Conservation (phyloP, 2,329 filamentous ascomycete species). For the Pezicula neosporulosa region DNA sequence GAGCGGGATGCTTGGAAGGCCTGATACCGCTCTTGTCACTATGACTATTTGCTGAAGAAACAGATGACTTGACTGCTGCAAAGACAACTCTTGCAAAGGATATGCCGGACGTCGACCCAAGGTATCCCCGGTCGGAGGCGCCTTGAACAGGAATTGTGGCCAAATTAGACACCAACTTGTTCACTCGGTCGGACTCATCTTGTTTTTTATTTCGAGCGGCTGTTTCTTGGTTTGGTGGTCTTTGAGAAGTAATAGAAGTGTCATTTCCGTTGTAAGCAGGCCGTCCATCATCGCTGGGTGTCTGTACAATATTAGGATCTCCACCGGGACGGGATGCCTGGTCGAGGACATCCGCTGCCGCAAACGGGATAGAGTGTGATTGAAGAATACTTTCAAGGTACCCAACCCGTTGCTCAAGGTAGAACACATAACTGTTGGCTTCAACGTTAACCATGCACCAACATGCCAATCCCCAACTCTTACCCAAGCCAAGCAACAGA, state of each 20-base stretch:
- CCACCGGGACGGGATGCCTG: constrained; percentile 43
- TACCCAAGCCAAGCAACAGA: neutral
- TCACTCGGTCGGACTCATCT: constrained; percentile 57
- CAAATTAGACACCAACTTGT: constrained; percentile 66
- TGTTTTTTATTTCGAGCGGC: constrained; percentile 37
- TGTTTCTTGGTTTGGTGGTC: constrained; percentile 19
- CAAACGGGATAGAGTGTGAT: constrained; percentile 67
- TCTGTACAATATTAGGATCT: constrained; percentile 23
- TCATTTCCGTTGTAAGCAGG: constrained; percentile 17
- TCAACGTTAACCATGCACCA: neutral
- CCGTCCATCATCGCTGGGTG: constrained; percentile 25
- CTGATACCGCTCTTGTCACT: constrained; percentile 63
- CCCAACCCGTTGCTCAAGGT: constrained; percentile 81
- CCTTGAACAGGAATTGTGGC: constrained; percentile 77
- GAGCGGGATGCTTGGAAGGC: constrained; percentile 51
- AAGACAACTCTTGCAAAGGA: constrained; percentile 94
- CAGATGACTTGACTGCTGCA: constrained; percentile 78
- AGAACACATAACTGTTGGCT: constrained; percentile 76
- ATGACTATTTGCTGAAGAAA: constrained; percentile 64
- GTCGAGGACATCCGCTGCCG: constrained; percentile 68
- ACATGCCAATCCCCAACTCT: constrained; percentile 1
- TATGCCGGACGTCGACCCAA: constrained; percentile 84
- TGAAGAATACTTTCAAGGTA: constrained; percentile 77
- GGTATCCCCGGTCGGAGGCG: constrained; percentile 73
- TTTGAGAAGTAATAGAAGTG: constrained; percentile 10